A percentile compares a stretch with the other conserved stretches of the same genome.
Conservation (phyloP, 2,329 filamentous ascomycete genomes). For the Claviceps sp. region DNA sequence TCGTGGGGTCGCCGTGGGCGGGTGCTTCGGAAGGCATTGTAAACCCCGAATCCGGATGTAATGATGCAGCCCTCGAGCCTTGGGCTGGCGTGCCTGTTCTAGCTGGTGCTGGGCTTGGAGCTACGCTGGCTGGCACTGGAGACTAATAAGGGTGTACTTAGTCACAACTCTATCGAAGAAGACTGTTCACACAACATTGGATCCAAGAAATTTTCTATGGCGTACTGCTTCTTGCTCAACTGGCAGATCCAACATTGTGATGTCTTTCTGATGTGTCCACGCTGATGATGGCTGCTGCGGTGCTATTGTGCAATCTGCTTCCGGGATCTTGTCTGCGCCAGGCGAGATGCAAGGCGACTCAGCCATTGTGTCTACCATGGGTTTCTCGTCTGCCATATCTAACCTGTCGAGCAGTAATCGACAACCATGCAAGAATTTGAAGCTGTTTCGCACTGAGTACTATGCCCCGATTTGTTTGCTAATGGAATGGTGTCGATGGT, state of each 20-base stretch:
- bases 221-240: constrained; percentile 28
- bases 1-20: constrained; percentile 52
- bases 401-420: neutral
- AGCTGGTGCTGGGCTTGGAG: constrained; percentile 28
- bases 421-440: neutral
- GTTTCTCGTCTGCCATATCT: constrained; percentile 19
- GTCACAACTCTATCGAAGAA: neutral
- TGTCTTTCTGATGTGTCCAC: constrained; percentile 21
- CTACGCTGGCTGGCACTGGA: constrained; percentile 22
- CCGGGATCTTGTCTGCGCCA: constrained; percentile 11
- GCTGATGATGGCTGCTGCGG: constrained; percentile 3
- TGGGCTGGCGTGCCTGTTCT: constrained; percentile 37
- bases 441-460: neutral
- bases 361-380: constrained; percentile 9
- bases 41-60: constrained; percentile 38
- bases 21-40: constrained; percentile 47
- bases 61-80: constrained; percentile 42
- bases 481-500: neutral
- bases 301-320: constrained; percentile 8
- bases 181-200: neutral
- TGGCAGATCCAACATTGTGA: constrained; percentile 30
- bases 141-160: constrained; percentile 13
- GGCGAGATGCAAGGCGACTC: constrained; percentile 12
- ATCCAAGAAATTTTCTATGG: neutral
- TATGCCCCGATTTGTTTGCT: neutral